Evolutionary conservation across 2,329 filamentous ascomycete species (phyloP), one percentile per base, ranked within the genome.

Genomic region (Fusarium compactum): DNA sequence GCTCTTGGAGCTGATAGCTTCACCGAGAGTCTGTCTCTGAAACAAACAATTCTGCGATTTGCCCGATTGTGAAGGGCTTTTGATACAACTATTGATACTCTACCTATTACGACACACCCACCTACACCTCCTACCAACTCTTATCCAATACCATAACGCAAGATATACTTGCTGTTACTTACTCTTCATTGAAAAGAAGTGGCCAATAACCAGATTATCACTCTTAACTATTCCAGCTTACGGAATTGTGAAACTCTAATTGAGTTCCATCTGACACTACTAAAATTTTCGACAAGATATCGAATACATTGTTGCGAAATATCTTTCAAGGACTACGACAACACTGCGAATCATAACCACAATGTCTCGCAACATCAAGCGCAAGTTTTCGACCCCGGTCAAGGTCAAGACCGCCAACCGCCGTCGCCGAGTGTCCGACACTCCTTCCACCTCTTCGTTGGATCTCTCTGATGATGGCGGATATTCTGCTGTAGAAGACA

Each of bases 401-500:
- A 85, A 84, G 77, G 78, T 77, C 50, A 74, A 84, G 78, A 79
- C 78, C 47, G 71, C 79, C 67, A 85, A 79, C 67, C 74, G 74
- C 27, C 75, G 82, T 69, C 85, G 87, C 67, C 82, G 85, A 53
- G 81, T 78, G 62, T 88, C 86, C 30, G 82, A 85, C 72, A 81
- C 83, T 8, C 67, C 68, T 47, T 87, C 86, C 8, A 87, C 87
- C 6, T 88, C 87, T 12, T 87, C 87, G 2, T 79, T 87, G 60
- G 82, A 88, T 74, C 82, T 89, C 8, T 91, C 91, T 64, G 92
- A 94, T 63, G 92, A 94, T 53, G 89, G 86, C 56, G 91, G 89
- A 59, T 94, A 94, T 79, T 92, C 90, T 3, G 91, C 86, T 40
- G 91, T 97, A 64, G 92, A 95, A 77, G 89, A 94, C 53, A 91